phyloP scores from a whole-genome alignment of 805 yeast genomes.

The Cyberlindnera veronae region DNA sequence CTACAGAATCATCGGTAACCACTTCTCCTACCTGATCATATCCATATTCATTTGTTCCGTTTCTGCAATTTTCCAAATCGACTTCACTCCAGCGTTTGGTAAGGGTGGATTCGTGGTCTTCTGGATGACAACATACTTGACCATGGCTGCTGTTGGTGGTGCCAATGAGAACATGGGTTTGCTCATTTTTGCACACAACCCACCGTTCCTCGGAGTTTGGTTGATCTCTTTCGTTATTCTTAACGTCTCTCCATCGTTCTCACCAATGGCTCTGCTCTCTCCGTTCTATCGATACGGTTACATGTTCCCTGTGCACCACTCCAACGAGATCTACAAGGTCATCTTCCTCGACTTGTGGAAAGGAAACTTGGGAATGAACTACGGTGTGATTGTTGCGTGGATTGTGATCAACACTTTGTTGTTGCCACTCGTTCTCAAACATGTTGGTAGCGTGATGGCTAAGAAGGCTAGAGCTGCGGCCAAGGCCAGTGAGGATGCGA shows the following conservation, averaged over 20 bases:
- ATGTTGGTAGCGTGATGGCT: conserved; percentile 24
- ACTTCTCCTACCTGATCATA: conserved; percentile 51
- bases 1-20: conserved; percentile 50
- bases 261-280: neutral
- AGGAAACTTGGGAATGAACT: conserved; percentile 55
- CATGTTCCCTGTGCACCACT: conserved; percentile 66
- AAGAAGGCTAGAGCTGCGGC: neutral
- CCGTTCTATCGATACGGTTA: conserved; percentile 47
- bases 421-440: conserved; percentile 43
- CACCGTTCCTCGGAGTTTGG: conserved; percentile 58
- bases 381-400: conserved; percentile 62
- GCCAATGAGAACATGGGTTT: conserved; percentile 64
- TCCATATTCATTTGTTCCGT: conserved; percentile 58
- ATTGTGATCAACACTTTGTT: conserved; percentile 40
- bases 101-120: conserved; percentile 66
- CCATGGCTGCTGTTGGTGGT: conserved; percentile 76
- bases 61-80: conserved; percentile 63
- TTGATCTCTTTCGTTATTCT: neutral
- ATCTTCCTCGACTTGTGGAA: conserved; percentile 26
- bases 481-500: neutral
- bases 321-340: conserved; percentile 43
- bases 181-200: conserved; percentile 47
- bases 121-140: conserved; percentile 66
- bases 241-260: neutral
- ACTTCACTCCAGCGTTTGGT: conserved; percentile 57